These are phyloP conservation scores for Solanum chacoense DNA, from an alignment of 305 asterid genomes.

Conservation along the genomic window DNA sequence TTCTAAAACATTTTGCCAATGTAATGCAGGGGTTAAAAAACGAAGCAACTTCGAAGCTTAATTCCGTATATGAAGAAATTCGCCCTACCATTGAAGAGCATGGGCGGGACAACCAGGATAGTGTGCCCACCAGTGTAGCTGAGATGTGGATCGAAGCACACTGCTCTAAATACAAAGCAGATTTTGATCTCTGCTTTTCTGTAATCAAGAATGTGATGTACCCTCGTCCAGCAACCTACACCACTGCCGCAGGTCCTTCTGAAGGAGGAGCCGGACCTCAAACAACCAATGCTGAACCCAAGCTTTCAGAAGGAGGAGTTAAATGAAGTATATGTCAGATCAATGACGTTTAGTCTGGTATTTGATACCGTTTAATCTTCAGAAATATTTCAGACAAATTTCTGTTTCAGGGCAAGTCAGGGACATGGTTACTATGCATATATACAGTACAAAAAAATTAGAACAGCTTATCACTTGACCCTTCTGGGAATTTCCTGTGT, in stretches of 20 bases:
- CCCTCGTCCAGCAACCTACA: slow-evolving; percentile 20
- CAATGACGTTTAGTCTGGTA: neutral
- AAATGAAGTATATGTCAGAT: slow-evolving; percentile 13
- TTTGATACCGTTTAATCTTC: neutral
- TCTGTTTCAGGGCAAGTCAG: neutral
- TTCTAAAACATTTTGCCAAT: neutral
- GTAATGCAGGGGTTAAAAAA: slow-evolving; percentile 49
- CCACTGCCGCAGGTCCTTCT: slow-evolving; percentile 9
- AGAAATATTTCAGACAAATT: neutral
- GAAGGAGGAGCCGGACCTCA: slow-evolving; percentile 9
- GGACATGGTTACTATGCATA: neutral
- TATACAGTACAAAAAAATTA: neutral
- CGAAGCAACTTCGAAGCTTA: slow-evolving; percentile 46
- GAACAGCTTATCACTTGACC: neutral
- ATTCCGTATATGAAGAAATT: slow-evolving; percentile 61
- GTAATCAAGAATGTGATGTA: slow-evolving; percentile 57
- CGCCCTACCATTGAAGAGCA: slow-evolving; percentile 88
- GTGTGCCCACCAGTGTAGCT: slow-evolving; percentile 61
- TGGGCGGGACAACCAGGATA: slow-evolving; percentile 81
- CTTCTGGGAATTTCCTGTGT: neutral
- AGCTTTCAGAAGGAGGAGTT: neutral
- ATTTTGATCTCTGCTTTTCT: slow-evolving; percentile 52
- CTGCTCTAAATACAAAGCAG: slow-evolving; percentile 61
- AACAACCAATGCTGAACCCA: neutral
- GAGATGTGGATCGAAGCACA: slow-evolving; percentile 81